Evolutionary conservation across 176 grass and related monocot genomes (phyloP).

Genomic region (Paspalum notatum): DNA sequence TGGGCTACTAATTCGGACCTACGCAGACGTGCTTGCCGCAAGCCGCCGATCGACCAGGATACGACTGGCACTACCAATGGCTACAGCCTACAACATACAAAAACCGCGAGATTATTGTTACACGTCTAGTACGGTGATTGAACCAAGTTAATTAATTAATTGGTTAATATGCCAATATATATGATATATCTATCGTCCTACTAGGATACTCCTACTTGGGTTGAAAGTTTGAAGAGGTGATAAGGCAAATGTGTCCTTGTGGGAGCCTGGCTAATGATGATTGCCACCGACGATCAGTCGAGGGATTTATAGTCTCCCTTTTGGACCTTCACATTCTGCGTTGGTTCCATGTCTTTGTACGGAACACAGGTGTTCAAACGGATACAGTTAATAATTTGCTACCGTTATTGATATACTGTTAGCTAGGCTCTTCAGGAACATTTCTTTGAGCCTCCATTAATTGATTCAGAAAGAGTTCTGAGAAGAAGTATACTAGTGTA

Average conservation of each 20-base stretch:
- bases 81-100: background rate
- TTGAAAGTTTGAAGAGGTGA: background rate
- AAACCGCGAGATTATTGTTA: background rate
- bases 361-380: constrained; percentile 4
- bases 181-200: too few relatives aligned
- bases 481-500: too few relatives aligned
- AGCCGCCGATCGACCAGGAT: constrained; percentile 12
- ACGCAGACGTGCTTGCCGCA: background rate
- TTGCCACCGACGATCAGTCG: background rate
- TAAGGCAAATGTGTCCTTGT: background rate
- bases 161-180: too few relatives aligned
- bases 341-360: background rate
- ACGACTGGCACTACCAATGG: background rate
- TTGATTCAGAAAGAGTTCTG: background rate
- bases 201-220: background rate
- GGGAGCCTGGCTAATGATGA: background rate
- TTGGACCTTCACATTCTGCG: background rate
- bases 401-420: background rate
- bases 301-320: background rate
- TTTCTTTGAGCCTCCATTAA: background rate
- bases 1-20: constrained; percentile 15
- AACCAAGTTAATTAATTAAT: background rate
- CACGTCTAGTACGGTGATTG: background rate
- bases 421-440: background rate
- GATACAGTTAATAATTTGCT: too few relatives aligned